A percentile compares a stretch with the other conserved stretches of the same genome.
phyloP scores from a whole-genome alignment of 768 basidiomycete genomes.

The Amanita molliuscula region DNA sequence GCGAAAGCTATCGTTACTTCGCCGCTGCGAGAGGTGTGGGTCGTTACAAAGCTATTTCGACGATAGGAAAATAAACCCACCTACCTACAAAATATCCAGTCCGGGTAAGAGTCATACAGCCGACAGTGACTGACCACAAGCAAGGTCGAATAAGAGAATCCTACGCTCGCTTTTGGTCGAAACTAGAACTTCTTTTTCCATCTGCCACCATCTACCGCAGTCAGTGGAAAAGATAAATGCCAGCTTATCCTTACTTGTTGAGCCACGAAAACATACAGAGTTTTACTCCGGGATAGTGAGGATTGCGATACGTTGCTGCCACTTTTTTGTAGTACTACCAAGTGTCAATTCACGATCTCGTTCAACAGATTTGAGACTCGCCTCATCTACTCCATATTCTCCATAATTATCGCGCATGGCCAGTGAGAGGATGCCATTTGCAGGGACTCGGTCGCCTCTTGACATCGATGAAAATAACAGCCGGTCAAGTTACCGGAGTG shows the following conservation, averaged over 20 bases:
- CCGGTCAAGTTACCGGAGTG: slow-evolving; percentile 17
- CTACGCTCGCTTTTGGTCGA: slow-evolving; percentile 7
- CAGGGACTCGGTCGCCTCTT: slow-evolving; percentile 22
- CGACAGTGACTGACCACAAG: slow-evolving; percentile 31
- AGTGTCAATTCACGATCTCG: neutral
- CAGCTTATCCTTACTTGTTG: slow-evolving; percentile 26
- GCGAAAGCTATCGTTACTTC: slow-evolving; percentile 50
- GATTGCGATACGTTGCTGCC: slow-evolving; percentile 60
- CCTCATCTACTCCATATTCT: slow-evolving; percentile 47
- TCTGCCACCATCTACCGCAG: slow-evolving; percentile 25
- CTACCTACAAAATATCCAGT: slow-evolving; percentile 14
- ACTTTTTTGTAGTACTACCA: slow-evolving; percentile 54
- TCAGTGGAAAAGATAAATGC: neutral
- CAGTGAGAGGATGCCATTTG: slow-evolving; percentile 22
- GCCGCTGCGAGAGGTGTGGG: slow-evolving; percentile 30
- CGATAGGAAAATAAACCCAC: slow-evolving; percentile 10
- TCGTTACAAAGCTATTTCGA: slow-evolving; percentile 2
- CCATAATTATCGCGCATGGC: slow-evolving; percentile 32
- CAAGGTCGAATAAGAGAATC: slow-evolving; percentile 48
- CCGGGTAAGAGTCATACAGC: slow-evolving; percentile 8
- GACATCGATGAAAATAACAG: too few species aligned
- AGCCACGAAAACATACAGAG: slow-evolving; percentile 44
- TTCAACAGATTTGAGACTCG: slow-evolving; percentile 13
- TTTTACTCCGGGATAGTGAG: slow-evolving; percentile 59
- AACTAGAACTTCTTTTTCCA: slow-evolving; percentile 16